Percentiles rank a stretch among this genome's conserved stretches.
phyloP scores from a whole-genome alignment of 2,329 filamentous ascomycete species.

The Emmonsiellopsis sp. region DNA sequence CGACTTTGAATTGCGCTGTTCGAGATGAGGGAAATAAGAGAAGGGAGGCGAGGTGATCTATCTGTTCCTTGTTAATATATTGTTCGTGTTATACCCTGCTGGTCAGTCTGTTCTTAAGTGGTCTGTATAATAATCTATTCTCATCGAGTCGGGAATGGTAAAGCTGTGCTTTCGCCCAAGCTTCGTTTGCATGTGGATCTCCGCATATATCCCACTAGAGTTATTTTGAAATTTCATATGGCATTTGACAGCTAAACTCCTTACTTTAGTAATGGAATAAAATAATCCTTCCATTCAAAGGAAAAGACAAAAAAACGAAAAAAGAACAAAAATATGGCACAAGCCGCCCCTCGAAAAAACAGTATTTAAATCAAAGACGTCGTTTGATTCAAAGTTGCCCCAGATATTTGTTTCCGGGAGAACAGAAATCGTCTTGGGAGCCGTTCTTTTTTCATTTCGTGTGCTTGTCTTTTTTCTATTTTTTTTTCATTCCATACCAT shows the following conservation, averaged over 20 bases:
- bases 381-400: too few species aligned
- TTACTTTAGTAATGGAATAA: constrained; percentile 8
- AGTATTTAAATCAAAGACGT: neutral
- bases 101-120: too few species aligned
- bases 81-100: too few species aligned
- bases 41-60: too few species aligned
- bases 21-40: too few species aligned
- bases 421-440: neutral
- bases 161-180: too few species aligned
- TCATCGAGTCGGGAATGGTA: too few species aligned
- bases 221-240: constrained; percentile 8
- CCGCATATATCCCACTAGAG: too few species aligned
- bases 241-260: constrained; percentile 13
- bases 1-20: too few species aligned
- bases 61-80: too few species aligned
- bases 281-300: constrained; percentile 5
- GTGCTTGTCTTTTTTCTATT: constrained; percentile 1
- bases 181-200: too few species aligned
- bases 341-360: constrained; percentile 1
- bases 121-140: too few species aligned
- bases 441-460: neutral
- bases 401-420: neutral
- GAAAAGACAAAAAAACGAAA: constrained; percentile 9
- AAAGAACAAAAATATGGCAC: constrained; percentile 5
- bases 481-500: neutral